Evolutionary conservation across 176 grass and related monocot species (phyloP), one percentile per base, ranked within the genome.

Genomic region (Pontederia crassipes): DNA sequence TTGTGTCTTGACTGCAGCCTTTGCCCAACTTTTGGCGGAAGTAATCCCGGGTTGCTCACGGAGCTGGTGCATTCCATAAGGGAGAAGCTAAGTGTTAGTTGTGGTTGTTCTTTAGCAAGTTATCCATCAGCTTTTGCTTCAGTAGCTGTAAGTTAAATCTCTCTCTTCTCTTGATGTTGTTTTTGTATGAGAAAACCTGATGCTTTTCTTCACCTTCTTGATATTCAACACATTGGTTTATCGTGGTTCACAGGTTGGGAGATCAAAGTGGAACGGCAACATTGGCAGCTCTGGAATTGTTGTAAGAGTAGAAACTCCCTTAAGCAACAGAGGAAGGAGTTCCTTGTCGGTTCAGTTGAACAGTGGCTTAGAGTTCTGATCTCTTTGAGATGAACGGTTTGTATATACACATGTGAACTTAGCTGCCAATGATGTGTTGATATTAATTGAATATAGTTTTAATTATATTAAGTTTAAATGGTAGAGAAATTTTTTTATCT

Each of bases 301-400:
- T 66, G 14, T 78, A 13, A 89, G 81, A 69, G 78, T 76, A 48
- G 81, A 89, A 18, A 35, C 78, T 27, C 81, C 86, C 11, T 74
- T 85, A 11, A 50, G 77, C 20, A 46, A 40, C 52, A 59, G 72
- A 20, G 54, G 74, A 54, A 68, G 50, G 29, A 70, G 78, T 61
- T 80, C 81, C 75, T 76, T 84, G 58, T 84, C 81, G 0, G 56
- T 89, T 27, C 86, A 89, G 63, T 78, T 85, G 75, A 89, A 85
- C 78, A 85, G 86, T 46, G 78, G 78, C 8, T n/a, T 89, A 10
- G 81, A 84, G 53, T 85, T 89, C 64, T 89, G 80, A 70, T 24
- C 20, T 28, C 24, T 57, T 28, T 51, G 24, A 45, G 28, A 40
- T 40, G 32, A 7, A 40, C 32, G 6, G 32, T 40, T 40, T 40